Conservation (phyloP, 73 alveolate genomes). For the Uronychia binucleata region DNA sequence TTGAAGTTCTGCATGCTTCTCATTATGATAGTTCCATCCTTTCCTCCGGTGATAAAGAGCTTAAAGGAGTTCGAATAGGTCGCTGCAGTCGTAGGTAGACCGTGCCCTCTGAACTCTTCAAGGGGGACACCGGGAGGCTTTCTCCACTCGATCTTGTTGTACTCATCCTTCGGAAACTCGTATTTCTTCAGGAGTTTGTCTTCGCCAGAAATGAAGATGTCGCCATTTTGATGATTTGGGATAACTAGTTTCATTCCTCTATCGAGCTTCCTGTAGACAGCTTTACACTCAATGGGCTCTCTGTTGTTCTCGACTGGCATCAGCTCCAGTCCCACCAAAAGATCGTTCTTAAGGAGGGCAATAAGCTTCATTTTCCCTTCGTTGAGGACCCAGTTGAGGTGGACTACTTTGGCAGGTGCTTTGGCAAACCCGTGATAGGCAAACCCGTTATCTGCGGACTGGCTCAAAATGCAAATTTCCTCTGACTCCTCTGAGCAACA, state of each 20-base stretch:
- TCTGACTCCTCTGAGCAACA: conserved; percentile 7
- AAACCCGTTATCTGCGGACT: conserved; percentile 39
- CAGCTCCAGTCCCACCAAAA: conserved; percentile 20
- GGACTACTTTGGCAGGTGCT: conserved; percentile 35
- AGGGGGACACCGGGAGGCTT: conserved; percentile 88
- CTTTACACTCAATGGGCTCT: conserved; percentile 12
- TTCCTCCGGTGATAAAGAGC: conserved; percentile 87
- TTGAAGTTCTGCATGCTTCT: conserved; percentile 75
- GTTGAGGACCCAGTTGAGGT: conserved; percentile 33
- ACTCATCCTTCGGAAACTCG: conserved; percentile 88
- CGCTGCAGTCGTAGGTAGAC: conserved; percentile 76
- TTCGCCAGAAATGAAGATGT: conserved; percentile 77
- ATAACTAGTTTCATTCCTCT: conserved; percentile 43
- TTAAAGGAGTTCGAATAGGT: conserved; percentile 67
- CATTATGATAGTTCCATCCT: conserved; percentile 92
- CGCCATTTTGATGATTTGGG: conserved; percentile 44
- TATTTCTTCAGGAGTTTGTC: conserved; percentile 91
- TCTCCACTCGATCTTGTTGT: conserved; percentile 79
- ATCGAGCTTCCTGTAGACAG: conserved; percentile 37
- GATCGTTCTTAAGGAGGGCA: conserved; percentile 47
- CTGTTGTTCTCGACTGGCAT: conserved; percentile 41
- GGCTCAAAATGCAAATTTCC: conserved; percentile 35
- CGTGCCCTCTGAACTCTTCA: conserved; percentile 93
- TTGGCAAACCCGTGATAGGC: conserved; percentile 57
- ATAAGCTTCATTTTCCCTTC: conserved; percentile 44